Evolutionary conservation across 2,329 filamentous ascomycete species (phyloP).

Genomic region (Phoma herbarum): DNA sequence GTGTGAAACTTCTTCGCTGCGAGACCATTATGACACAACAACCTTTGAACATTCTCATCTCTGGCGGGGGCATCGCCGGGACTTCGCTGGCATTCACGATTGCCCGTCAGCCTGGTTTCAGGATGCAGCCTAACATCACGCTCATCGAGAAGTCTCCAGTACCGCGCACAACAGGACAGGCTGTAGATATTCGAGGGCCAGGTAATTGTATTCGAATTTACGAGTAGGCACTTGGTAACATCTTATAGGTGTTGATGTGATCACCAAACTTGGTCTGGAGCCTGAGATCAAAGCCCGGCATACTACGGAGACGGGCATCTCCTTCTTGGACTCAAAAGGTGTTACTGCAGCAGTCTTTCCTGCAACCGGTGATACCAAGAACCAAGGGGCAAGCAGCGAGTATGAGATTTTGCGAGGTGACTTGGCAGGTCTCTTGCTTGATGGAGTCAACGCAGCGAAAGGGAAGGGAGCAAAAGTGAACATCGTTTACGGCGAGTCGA

Average conservation of each 20-base stretch:
- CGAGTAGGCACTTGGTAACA: not conserved
- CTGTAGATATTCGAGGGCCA: slow-evolving; percentile 56
- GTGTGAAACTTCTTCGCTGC: not conserved
- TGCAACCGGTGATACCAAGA: slow-evolving; percentile 34
- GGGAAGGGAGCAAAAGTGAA: slow-evolving; percentile 26
- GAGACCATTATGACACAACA: slow-evolving; percentile 10
- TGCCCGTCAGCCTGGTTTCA: slow-evolving; percentile 33
- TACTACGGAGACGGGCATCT: slow-evolving; percentile 54
- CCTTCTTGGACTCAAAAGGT: slow-evolving; percentile 43
- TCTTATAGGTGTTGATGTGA: slow-evolving; percentile 47
- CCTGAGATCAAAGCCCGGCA: slow-evolving; percentile 45
- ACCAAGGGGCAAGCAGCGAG: slow-evolving; percentile 37
- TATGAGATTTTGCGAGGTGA: slow-evolving; percentile 47
- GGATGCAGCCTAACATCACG: slow-evolving; percentile 50
- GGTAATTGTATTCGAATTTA: slow-evolving; percentile 18
- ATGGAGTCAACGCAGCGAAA: slow-evolving; percentile 28
- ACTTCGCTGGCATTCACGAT: slow-evolving; percentile 50
- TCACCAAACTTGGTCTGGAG: slow-evolving; percentile 54
- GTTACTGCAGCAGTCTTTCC: slow-evolving; percentile 32
- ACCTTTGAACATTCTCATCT: slow-evolving; percentile 44
- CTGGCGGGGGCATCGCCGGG: slow-evolving; percentile 53
- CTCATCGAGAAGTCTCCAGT: slow-evolving; percentile 55
- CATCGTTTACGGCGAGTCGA: slow-evolving; percentile 34
- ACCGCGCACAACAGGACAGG: slow-evolving; percentile 54
- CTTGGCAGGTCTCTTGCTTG: slow-evolving; percentile 47